Percentiles rank a stretch among this genome's conserved stretches.
Conservation (phyloP, 192 early-diverging fungal genomes). For the Cetraspora pellucida region DNA sequence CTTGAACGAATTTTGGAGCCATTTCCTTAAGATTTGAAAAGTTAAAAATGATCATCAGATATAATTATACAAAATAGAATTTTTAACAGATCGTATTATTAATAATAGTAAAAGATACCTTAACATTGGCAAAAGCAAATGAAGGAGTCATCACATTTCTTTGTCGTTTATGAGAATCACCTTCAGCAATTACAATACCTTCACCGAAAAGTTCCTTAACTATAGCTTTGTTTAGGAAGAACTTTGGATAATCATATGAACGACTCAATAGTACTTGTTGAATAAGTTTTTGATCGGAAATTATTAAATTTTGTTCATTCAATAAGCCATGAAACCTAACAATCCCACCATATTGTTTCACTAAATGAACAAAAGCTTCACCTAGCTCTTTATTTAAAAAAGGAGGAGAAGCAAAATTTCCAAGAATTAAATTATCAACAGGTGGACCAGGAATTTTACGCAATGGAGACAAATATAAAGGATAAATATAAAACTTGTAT, state of each 20-base stretch:
- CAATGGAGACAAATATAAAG: constrained; percentile 8
- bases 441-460: too few species aligned
- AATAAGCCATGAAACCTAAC: too few species aligned
- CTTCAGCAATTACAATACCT: constrained; percentile 57
- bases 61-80: neutral
- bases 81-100: too few species aligned
- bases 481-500: too few species aligned
- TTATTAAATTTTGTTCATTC: too few species aligned
- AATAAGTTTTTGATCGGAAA: constrained; percentile 54
- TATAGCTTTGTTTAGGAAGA: constrained; percentile 38
- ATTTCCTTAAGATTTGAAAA: constrained; percentile 27
- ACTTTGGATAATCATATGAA: constrained; percentile 51
- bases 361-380: too few species aligned
- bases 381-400: neutral
- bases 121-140: constrained; percentile 48
- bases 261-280: constrained; percentile 48
- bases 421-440: neutral
- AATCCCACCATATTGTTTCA: too few species aligned
- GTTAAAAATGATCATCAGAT: too few species aligned
- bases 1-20: constrained; percentile 36
- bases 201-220: constrained; percentile 48
- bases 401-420: neutral
- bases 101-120: too few species aligned
- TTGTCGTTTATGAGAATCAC: constrained; percentile 51
- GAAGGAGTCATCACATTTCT: constrained; percentile 62